phyloP scores from a whole-genome alignment of 2,329 filamentous ascomycete species.

The Verticillium dahliae region DNA sequence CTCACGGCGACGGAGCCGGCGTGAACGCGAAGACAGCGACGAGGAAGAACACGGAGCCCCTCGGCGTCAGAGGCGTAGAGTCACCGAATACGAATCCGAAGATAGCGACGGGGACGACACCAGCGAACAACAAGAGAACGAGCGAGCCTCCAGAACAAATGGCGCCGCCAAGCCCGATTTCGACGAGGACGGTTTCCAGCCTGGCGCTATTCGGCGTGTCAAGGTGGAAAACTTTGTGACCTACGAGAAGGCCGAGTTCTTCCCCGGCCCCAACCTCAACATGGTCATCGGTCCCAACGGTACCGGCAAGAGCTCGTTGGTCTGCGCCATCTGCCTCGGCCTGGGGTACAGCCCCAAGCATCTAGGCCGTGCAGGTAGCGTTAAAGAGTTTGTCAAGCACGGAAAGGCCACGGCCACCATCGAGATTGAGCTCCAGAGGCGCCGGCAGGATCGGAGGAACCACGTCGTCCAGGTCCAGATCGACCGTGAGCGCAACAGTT shows the following conservation, averaged over 20 bases:
- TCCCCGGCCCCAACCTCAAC: slow-evolving; percentile 85
- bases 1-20: slow-evolving; percentile 34
- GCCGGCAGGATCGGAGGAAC: slow-evolving; percentile 54
- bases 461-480: slow-evolving; percentile 71
- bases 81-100: slow-evolving; percentile 1
- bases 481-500: slow-evolving; percentile 73
- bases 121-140: slow-evolving; percentile 1
- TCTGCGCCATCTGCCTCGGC: slow-evolving; percentile 93
- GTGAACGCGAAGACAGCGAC: slow-evolving; percentile 30
- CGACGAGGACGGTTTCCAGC: slow-evolving; percentile 41
- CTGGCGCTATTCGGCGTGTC: slow-evolving; percentile 85
- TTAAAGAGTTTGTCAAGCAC: slow-evolving; percentile 91
- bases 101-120: slow-evolving; percentile 13
- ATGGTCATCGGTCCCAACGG: slow-evolving; percentile 99
- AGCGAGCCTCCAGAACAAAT: background rate
- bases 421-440: slow-evolving; percentile 80
- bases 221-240: slow-evolving; percentile 88
- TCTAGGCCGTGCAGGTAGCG: slow-evolving; percentile 76
- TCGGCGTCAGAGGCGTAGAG: slow-evolving; percentile 27
- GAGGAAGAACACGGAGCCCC: slow-evolving; percentile 20
- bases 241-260: slow-evolving; percentile 86
- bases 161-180: slow-evolving; percentile 7
- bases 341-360: slow-evolving; percentile 77
- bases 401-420: slow-evolving; percentile 71
- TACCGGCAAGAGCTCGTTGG: slow-evolving; percentile 93